A percentile compares a stretch with the other conserved stretches of the same genome.
Conservation (phyloP, 495 filamentous ascomycete genomes). For the Lasiosphaeria miniovina region DNA sequence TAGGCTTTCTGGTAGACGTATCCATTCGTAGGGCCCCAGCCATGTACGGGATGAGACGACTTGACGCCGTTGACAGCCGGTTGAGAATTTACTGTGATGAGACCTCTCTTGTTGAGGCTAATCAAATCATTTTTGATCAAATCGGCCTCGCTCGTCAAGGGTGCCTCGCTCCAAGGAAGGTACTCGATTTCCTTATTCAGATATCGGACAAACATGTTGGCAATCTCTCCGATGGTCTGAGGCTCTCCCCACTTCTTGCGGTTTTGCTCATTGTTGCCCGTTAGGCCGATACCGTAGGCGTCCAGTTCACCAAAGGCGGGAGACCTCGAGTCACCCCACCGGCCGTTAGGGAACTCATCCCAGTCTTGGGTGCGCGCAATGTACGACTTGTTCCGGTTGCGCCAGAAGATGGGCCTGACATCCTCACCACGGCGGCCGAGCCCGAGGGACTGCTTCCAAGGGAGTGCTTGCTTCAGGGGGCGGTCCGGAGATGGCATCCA, state of each 20-base stretch:
- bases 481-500: constrained; percentile 72
- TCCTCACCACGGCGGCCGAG: constrained; percentile 87
- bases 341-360: constrained; percentile 99
- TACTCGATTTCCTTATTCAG: constrained; percentile 74
- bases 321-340: constrained; percentile 97
- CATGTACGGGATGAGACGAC: constrained; percentile 79
- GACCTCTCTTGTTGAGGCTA: constrained; percentile 75
- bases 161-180: constrained; percentile 91
- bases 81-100: constrained; percentile 97
- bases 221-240: constrained; percentile 71
- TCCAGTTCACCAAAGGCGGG: constrained; percentile 97
- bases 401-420: constrained; percentile 98
- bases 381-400: constrained; percentile 93
- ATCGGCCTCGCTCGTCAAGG: constrained; percentile 77
- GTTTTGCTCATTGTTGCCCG: constrained; percentile 96
- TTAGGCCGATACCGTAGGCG: constrained; percentile 89
- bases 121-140: constrained; percentile 73
- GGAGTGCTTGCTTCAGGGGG: constrained; percentile 77
- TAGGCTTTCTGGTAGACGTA: constrained; percentile 99
- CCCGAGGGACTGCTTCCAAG: constrained; percentile 92
- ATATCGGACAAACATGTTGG: constrained; percentile 78
- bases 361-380: constrained; percentile 94
- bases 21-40: constrained; percentile 92
- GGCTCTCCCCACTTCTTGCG: constrained; percentile 93
- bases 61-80: constrained; percentile 91